A percentile compares a stretch with the other conserved stretches of the same genome.
Conservation (phyloP, 1,284 basidiomycete genomes). For the Puccinia coronata region DNA sequence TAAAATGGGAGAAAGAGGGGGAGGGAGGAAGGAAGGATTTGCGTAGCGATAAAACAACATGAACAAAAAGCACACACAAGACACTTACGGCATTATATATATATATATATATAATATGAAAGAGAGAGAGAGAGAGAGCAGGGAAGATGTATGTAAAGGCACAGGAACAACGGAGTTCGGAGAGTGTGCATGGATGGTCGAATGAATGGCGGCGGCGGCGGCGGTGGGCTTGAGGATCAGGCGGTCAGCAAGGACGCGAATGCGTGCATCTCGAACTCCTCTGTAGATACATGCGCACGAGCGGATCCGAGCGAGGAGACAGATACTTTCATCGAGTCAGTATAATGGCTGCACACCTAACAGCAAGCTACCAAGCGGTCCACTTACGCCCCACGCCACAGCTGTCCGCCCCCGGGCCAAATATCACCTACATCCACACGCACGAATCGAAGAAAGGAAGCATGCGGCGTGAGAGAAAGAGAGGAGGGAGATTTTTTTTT, state of each 20-base stretch:
- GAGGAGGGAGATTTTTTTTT: too few relatives aligned
- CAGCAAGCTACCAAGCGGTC: not conserved
- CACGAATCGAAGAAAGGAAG: not conserved
- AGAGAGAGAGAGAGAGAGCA: not conserved
- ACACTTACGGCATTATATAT: too few relatives aligned
- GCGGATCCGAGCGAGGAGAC: not conserved
- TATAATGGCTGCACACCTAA: too few relatives aligned
- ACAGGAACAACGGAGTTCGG: not conserved
- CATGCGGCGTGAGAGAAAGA: not conserved
- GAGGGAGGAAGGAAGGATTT: too few relatives aligned
- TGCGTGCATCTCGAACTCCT: conserved; percentile 43
- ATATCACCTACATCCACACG: conserved; percentile 18
- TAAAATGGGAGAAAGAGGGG: too few relatives aligned
- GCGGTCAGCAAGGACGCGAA: conserved; percentile 35
- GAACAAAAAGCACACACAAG: too few relatives aligned
- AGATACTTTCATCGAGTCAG: too few relatives aligned
- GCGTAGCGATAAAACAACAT: too few relatives aligned
- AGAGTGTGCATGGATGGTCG: not conserved
- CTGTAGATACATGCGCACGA: not conserved
- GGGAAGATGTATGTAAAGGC: too few relatives aligned
- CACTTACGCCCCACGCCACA: conserved; percentile 40
- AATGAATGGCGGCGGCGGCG: not conserved
- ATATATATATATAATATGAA: too few relatives aligned
- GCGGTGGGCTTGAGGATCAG: not conserved
- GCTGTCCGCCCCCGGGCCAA: conserved; percentile 25